Evolutionary conservation across 139 green algal species (phyloP).

Genomic region (Chlamydomonas sphaeroides): DNA sequence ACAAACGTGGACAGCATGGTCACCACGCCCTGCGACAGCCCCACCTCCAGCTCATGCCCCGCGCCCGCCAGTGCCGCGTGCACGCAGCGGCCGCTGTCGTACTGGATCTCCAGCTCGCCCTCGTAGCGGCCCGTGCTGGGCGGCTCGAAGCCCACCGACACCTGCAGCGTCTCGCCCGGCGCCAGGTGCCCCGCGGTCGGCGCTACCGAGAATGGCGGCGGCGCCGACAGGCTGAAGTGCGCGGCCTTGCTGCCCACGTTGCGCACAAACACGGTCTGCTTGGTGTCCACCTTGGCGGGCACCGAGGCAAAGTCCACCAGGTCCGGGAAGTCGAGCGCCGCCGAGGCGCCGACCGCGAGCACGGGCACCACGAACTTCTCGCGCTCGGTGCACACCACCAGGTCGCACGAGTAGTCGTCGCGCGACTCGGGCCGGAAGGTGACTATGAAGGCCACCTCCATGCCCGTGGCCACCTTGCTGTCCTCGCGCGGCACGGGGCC

Average conservation of each 20-base stretch:
- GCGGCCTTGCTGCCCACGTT: constrained; percentile 75
- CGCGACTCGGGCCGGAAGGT: constrained; percentile 59
- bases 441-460: constrained; percentile 77
- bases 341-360: constrained; percentile 49
- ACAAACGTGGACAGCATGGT: constrained; percentile 79
- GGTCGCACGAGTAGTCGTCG: constrained; percentile 69
- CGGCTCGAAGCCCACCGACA: constrained; percentile 64
- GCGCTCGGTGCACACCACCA: constrained; percentile 82
- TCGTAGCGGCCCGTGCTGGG: constrained; percentile 38
- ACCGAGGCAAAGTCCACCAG: constrained; percentile 58
- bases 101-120: constrained; percentile 72
- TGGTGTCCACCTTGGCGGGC: constrained; percentile 51
- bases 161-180: constrained; percentile 70
- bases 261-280: constrained; percentile 68
- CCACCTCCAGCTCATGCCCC: constrained; percentile 70
- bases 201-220: constrained; percentile 63
- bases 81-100: constrained; percentile 57
- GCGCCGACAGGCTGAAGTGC: constrained; percentile 63
- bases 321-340: constrained; percentile 81
- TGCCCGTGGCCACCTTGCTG: constrained; percentile 81
- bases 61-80: constrained; percentile 56
- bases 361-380: constrained; percentile 87
- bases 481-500: constrained; percentile 26
- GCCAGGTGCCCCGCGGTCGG: constrained; percentile 66
- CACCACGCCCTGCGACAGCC: constrained; percentile 54